A percentile compares a stretch with the other conserved stretches of the same genome.
Evolutionary conservation across 2,329 filamentous ascomycete species (phyloP).

Genomic region (Boeremia lycopersici): DNA sequence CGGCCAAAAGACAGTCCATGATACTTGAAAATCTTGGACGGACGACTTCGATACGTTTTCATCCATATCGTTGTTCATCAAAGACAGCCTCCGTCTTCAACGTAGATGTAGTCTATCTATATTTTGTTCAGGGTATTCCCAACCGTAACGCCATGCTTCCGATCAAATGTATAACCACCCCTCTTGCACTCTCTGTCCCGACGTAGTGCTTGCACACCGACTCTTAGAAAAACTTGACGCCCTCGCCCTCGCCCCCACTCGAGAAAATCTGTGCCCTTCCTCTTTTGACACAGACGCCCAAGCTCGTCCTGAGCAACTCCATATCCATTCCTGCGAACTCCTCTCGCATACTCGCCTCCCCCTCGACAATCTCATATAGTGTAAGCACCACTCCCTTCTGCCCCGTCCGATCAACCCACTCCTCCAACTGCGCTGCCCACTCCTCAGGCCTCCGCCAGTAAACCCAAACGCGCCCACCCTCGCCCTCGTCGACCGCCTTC

Average conservation of each 20-base stretch:
- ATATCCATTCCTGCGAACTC: constrained; percentile 90
- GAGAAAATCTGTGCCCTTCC: constrained; percentile 92
- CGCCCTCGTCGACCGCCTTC: constrained; percentile 33
- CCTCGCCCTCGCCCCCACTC: constrained; percentile 68
- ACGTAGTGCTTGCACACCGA: not conserved
- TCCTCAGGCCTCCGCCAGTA: constrained; percentile 89
- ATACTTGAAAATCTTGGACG: constrained; percentile 5
- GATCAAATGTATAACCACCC: not conserved
- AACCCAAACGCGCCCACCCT: constrained; percentile 62
- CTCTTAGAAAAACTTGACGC: constrained; percentile 90
- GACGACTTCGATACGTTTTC: constrained; percentile 3
- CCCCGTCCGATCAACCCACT: constrained; percentile 83
- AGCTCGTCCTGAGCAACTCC: constrained; percentile 77
- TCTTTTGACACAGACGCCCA: constrained; percentile 82
- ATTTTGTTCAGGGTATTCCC: constrained; percentile 7
- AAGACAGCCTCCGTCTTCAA: not conserved
- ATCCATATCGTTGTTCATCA: not conserved
- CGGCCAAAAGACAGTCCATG: not conserved
- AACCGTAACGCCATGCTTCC: constrained; percentile 12
- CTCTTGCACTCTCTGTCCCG: not conserved
- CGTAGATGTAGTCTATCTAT: not conserved
- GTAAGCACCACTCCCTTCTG: constrained; percentile 90
- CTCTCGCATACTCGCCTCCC: constrained; percentile 72
- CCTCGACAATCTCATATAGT: constrained; percentile 86
- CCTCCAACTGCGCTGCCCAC: constrained; percentile 80